Evolutionary conservation across 305 asterid species (phyloP), one percentile per base, ranked within the genome.

Genomic region (Andrographis paniculata): DNA sequence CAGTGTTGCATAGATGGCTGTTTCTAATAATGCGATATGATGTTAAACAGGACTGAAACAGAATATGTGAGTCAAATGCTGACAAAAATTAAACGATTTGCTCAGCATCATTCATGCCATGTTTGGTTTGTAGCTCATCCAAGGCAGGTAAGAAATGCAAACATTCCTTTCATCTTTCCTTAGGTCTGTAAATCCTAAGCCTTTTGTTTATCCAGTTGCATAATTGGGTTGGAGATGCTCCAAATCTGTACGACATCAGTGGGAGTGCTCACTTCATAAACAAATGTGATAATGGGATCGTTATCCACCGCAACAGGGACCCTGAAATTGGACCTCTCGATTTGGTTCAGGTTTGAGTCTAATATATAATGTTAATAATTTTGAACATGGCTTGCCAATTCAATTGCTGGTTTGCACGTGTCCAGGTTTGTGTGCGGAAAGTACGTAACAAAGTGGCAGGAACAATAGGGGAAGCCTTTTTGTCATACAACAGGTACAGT

Each of bases 111-210:
- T 62, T 60, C 82, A 11, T 86, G 96, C 46, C 99, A 86, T 67
- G 99, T 91, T 59, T 91, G 96, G 99, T 91, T 91, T 66, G 96
- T 91, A 33, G 99, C 95, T 64, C 99, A 91, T 73, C 96, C 99
- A 19, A 77, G 93, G 74, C 99, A 91, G 93, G 96, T 85, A 53
- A 33, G 30, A 66, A 45, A 37, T 51, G 35, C 38, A 42, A 17
- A 5, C 20, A 33, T 53, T 54, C 20, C 16, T 15, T 48, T 20
- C 27, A 50, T 21, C 22, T 39, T 43, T 17, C 47, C 46, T 27
- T 67, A 50, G 73, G 59, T 45, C 38, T 5, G 36, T 40, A 21
- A 9, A 19, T 13, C 56, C n/a, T n/a, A n/a, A n/a, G n/a, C n/a
- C n/a, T n/a, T 39, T 57, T 30, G 60, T 31, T 53, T 60, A 33